These are phyloP conservation scores for Tricladium varicosporioides DNA, from an alignment of 2,329 filamentous ascomycete genomes.

Conservation along the genomic window DNA sequence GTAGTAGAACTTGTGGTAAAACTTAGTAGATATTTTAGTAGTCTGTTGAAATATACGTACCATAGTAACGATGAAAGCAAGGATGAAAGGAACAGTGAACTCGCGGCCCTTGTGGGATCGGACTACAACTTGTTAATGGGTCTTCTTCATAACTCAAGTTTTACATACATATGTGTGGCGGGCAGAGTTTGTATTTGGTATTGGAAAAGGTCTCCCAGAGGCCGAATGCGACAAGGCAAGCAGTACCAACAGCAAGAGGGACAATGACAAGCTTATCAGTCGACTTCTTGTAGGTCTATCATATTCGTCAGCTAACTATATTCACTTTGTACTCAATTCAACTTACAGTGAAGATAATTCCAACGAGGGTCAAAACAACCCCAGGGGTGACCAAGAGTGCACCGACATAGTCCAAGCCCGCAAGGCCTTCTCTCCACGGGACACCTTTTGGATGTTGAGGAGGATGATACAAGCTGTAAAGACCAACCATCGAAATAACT, in stretches of 20 bases:
- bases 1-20: not conserved
- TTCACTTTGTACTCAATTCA: too few species aligned
- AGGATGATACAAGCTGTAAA: too few species aligned
- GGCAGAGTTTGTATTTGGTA: not conserved
- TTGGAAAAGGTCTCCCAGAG: not conserved
- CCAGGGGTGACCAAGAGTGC: too few species aligned
- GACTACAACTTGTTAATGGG: not conserved
- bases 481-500: too few species aligned
- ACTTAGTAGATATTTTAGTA: not conserved
- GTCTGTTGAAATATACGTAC: not conserved
- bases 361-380: too few species aligned
- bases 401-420: too few species aligned
- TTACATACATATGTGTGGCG: not conserved
- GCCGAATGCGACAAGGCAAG: not conserved
- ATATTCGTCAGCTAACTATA: too few species aligned
- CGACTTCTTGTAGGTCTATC: too few species aligned
- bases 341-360: too few species aligned
- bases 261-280: not conserved
- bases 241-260: not conserved
- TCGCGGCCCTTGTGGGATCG: not conserved
- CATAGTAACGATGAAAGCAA: not conserved
- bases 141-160: not conserved
- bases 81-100: not conserved
- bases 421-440: too few species aligned
- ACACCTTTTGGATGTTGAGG: too few species aligned